These are phyloP conservation scores for Pseudoscleropodium purum DNA, from an alignment of 225 moss, liverwort and hornwort species.

Conservation along the genomic window DNA sequence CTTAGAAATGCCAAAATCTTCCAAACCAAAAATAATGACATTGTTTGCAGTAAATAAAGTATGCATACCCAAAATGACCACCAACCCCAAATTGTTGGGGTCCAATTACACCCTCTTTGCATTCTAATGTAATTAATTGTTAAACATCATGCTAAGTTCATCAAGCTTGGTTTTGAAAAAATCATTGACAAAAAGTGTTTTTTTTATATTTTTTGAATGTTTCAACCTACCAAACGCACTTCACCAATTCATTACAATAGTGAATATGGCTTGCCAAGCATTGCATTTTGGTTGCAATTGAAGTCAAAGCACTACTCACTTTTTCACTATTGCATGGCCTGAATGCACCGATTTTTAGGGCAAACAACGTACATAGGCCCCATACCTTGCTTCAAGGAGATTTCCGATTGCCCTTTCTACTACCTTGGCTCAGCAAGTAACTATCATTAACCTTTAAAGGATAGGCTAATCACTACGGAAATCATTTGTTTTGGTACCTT, in stretches of 20 bases:
- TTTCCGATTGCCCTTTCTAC: too few species aligned
- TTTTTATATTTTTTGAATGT: background rate
- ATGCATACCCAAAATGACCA: background rate
- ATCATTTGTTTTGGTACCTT: too few species aligned
- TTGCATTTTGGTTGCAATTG: rapidly evolving
- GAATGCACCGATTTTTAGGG: rapidly evolving
- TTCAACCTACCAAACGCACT: background rate
- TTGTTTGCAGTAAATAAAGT: background rate
- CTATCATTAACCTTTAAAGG: too few species aligned
- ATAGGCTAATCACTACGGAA: too few species aligned
- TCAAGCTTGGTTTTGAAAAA: background rate
- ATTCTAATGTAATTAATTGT: background rate
- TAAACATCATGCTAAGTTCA: rapidly evolving
- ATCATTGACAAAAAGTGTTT: background rate
- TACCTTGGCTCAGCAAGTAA: too few species aligned
- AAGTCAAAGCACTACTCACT: background rate
- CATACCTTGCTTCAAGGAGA: background rate
- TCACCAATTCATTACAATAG: too few species aligned
- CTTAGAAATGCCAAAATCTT: background rate
- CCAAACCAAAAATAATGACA: too few species aligned
- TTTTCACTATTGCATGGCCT: rapidly evolving
- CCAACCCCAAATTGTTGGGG: background rate
- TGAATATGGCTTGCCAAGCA: background rate
- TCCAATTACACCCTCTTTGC: background rate
- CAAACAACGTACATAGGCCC: background rate